Evolutionary conservation across 352 stramenopile genomes (phyloP).

Genomic region (Globisporangium heterothallicum): DNA sequence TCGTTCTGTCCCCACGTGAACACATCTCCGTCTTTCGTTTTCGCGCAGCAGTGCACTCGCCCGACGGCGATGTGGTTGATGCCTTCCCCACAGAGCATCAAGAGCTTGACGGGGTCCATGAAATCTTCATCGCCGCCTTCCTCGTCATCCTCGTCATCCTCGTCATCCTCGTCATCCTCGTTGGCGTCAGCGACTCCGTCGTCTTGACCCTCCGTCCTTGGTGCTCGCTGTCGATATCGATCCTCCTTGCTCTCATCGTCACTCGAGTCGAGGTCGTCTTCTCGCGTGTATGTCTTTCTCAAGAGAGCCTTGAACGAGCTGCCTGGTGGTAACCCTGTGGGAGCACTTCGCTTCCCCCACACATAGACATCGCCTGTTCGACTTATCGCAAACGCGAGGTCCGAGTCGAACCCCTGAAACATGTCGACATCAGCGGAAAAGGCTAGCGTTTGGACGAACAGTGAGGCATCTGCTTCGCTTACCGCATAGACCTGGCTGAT

Average conservation of each 20-base stretch:
- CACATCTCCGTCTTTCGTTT: conserved; percentile 74
- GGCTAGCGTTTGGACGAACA: too few species aligned
- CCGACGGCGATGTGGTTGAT: conserved; percentile 71
- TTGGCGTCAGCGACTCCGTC: conserved; percentile 11
- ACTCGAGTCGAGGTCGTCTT: conserved; percentile 36
- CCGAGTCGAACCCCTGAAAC: conserved; percentile 71
- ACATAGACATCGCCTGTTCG: conserved; percentile 72
- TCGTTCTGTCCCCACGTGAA: conserved; percentile 85
- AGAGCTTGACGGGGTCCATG: conserved; percentile 61
- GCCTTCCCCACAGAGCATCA: conserved; percentile 55
- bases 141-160: conserved; percentile 26
- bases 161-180: conserved; percentile 17
- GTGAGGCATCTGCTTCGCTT: too few species aligned
- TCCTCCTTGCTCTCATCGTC: conserved; percentile 33
- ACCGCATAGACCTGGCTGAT: conserved; percentile 76
- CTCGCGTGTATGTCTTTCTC: conserved; percentile 28
- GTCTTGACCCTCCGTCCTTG: conserved; percentile 9
- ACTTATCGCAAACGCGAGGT: conserved; percentile 67
- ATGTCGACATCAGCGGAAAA: too few species aligned
- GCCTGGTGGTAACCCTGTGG: conserved; percentile 39
- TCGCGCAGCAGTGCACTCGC: conserved; percentile 65
- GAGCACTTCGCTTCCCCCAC: conserved; percentile 64
- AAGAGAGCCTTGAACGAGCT: conserved; percentile 27
- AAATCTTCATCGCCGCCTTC: conserved; percentile 63
- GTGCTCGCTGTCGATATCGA: too few species aligned